Conservation (phyloP, 305 asterid genomes). For the Fraxinus paxiana region DNA sequence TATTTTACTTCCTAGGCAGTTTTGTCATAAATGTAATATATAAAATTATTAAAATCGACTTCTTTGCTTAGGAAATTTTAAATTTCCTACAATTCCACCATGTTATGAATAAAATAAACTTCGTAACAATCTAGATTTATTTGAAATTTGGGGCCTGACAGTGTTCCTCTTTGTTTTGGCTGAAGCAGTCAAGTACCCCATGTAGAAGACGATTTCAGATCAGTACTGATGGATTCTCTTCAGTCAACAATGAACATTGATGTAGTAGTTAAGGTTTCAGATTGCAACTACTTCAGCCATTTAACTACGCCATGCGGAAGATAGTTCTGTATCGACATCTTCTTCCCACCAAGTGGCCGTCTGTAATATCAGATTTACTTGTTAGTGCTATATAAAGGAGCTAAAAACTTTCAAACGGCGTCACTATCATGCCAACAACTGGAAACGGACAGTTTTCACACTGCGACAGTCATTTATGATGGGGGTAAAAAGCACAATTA, state of each 20-base stretch:
- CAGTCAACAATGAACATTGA: background rate
- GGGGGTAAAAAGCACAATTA: background rate
- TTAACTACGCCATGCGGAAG: slow-evolving; percentile 92
- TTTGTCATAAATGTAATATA: background rate
- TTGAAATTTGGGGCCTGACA: background rate
- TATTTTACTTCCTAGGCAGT: background rate
- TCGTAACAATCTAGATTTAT: background rate
- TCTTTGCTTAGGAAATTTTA: background rate
- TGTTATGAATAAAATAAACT: background rate
- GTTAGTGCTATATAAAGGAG: slow-evolving; percentile 8
- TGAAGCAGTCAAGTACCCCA: background rate
- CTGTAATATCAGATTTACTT: slow-evolving; percentile 38
- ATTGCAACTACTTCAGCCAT: slow-evolving; percentile 11
- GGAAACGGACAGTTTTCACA: background rate
- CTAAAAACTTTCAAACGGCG: background rate
- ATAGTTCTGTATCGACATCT: slow-evolving; percentile 60
- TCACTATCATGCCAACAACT: background rate
- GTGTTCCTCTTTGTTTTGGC: background rate
- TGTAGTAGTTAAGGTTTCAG: background rate
- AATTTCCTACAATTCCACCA: background rate
- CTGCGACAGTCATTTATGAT: background rate
- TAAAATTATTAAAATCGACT: too few species aligned
- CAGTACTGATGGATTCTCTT: background rate
- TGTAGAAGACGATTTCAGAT: background rate
- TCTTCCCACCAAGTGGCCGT: slow-evolving; percentile 98